Base-by-base conservation (phyloP, 176 grass and related monocot species). In the Triticum dicoccoides region DNA sequence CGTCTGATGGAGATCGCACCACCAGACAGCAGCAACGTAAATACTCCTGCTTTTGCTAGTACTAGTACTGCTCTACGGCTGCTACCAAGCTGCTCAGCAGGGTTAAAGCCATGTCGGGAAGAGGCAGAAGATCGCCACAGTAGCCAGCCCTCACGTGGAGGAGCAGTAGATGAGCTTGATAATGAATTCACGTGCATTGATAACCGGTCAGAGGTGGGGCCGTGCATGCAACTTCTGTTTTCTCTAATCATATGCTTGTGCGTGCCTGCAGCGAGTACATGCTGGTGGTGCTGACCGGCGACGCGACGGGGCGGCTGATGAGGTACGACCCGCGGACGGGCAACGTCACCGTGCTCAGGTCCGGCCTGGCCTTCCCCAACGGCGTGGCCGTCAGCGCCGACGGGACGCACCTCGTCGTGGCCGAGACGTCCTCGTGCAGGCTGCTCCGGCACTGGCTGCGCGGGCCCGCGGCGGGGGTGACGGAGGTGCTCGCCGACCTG, bases 341-440 rank as follows among this genome's bases (percentile, higher is more conserved):
- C 24, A 62, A 10, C 71, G 25, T 90, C 66, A 77, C 90, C 10
- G 92, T 98, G 84, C 81, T 98, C 18, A 73, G 61, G 11, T 72
- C 84, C 1, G 86, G 88, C 34, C 84, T 98, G 2, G 21, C 83
- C 41, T 98, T 86, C 86, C 96, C 96, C 20, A 98, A 98, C 42
- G 90, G 96, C 44, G 38, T 98, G 12, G 87, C 86, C 37, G 4
- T 98, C 33, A 98, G 93, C 78, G 76, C 82, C 44, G 93, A 98
- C 75, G 64, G 78, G 18, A 83, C 62, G 25, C 90, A 96, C 87
- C 84, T 95, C 33, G 84, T 98, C 3, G 87, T 94, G 18, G 85
- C 88, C 13, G 85, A 92, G 84, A 96, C 92, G 23, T 6, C 88
- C 4, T 39, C 77, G 2, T 96, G 93, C 82, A 75, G 92, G 20